Conservation (phyloP, 805 yeast species). For the Ogataea haglerorum region DNA sequence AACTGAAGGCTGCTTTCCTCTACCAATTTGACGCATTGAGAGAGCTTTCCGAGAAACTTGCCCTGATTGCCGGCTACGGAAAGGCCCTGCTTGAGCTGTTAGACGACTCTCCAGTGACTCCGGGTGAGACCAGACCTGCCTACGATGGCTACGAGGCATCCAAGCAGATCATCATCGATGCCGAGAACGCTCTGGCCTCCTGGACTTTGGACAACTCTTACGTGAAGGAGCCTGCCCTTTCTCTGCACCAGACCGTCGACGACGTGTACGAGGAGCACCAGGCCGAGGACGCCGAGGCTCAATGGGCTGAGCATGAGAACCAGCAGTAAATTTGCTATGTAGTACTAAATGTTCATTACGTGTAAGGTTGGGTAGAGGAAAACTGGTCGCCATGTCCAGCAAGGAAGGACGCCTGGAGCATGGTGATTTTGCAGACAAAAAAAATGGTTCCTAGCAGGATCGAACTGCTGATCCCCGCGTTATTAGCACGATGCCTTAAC, state of each 20-base stretch:
- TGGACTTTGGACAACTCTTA: slow-evolving; percentile 97
- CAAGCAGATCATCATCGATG: slow-evolving; percentile 95
- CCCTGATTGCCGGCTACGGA: slow-evolving; percentile 98
- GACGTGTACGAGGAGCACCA: slow-evolving; percentile 51
- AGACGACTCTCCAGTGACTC: slow-evolving; percentile 96
- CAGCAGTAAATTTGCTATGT: slow-evolving; percentile 8
- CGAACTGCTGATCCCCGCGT: slow-evolving; percentile 74
- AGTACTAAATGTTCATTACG: slow-evolving; percentile 6
- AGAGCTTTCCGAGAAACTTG: slow-evolving; percentile 94
- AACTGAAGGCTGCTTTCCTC: slow-evolving; percentile 94
- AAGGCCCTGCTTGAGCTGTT: slow-evolving; percentile 92
- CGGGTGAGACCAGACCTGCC: slow-evolving; percentile 98
- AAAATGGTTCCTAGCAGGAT: slow-evolving; percentile 78
- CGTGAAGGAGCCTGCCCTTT: slow-evolving; percentile 82
- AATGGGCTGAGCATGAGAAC: slow-evolving; percentile 37
- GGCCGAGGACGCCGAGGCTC: slow-evolving; percentile 40
- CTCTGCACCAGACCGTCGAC: slow-evolving; percentile 72
- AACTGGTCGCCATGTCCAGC: background rate
- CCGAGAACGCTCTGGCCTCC: slow-evolving; percentile 89
- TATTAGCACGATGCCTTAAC: slow-evolving; percentile 44
- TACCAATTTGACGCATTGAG: slow-evolving; percentile 95
- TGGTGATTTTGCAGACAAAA: slow-evolving; percentile 15
- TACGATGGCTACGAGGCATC: slow-evolving; percentile 98
- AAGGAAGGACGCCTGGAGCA: too few species aligned
- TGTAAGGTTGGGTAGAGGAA: too few species aligned